phyloP scores from a whole-genome alignment of 2,329 filamentous ascomycete species.

The Lasiodiplodia hormozganensis region DNA sequence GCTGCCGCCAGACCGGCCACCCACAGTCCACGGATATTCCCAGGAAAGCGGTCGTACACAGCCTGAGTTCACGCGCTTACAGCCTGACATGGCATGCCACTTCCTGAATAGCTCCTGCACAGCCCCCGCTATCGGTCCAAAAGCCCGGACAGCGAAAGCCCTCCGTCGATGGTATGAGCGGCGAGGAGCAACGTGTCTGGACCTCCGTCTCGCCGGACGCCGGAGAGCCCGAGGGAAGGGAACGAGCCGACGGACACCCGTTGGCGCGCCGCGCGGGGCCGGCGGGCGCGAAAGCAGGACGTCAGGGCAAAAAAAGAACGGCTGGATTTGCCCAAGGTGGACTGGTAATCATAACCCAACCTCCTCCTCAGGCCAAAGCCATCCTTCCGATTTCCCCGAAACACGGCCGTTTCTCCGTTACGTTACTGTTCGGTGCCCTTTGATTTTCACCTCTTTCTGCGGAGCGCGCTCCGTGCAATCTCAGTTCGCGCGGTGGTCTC shows the following conservation, averaged over 20 bases:
- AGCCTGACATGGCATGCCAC: constrained; percentile 2
- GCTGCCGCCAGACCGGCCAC: background rate
- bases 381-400: constrained; percentile 10
- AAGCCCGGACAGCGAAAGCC: background rate
- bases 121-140: constrained; percentile 19
- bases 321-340: constrained; percentile 4
- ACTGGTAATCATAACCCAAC: constrained; percentile 10
- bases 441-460: background rate
- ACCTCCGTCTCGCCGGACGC: constrained; percentile 1
- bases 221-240: constrained; percentile 6
- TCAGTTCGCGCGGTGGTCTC: background rate
- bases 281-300: background rate
- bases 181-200: constrained; percentile 1
- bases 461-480: constrained; percentile 7
- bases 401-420: constrained; percentile 3
- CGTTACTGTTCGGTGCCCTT: background rate
- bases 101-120: constrained; percentile 9
- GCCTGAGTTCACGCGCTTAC: constrained; percentile 14
- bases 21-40: background rate
- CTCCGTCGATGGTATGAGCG: background rate
- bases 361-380: background rate
- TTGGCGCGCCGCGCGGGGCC: constrained; percentile 14
- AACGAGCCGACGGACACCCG: constrained; percentile 1
- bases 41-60: background rate
- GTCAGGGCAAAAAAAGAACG: constrained; percentile 21